Conservation (phyloP, 2,329 filamentous ascomycete species). For the Aspergillus tamarii region DNA sequence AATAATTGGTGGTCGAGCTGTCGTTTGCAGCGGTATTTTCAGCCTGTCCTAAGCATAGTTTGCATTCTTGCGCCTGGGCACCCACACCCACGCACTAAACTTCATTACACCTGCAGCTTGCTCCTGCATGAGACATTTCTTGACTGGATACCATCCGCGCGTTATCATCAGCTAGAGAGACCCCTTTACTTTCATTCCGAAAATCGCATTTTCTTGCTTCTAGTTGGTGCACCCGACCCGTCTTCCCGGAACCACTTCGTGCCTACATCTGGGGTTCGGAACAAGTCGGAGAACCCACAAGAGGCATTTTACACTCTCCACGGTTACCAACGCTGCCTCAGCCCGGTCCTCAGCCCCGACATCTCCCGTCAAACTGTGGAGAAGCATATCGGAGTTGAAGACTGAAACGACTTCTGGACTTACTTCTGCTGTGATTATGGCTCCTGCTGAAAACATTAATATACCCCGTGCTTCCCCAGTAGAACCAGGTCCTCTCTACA, state of each 20-base stretch:
- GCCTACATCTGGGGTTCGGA: constrained; percentile 35
- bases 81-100: constrained; percentile 1
- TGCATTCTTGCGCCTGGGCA: constrained; percentile 4
- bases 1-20: not conserved
- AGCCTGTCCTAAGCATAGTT: constrained; percentile 2
- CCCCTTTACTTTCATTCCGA: constrained; percentile 20
- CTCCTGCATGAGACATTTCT: constrained; percentile 24
- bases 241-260: constrained; percentile 30
- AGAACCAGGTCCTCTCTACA: constrained; percentile 53
- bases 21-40: constrained; percentile 17
- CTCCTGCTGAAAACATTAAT: constrained; percentile 45
- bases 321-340: constrained; percentile 23
- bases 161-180: constrained; percentile 14
- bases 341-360: constrained; percentile 34
- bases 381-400: constrained; percentile 32
- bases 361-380: constrained; percentile 47
- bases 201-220: constrained; percentile 16
- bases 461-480: constrained; percentile 46
- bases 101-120: constrained; percentile 3
- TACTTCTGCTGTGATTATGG: constrained; percentile 28
- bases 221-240: constrained; percentile 25
- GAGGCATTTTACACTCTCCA: constrained; percentile 29
- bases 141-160: constrained; percentile 11
- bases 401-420: constrained; percentile 14
- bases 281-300: constrained; percentile 33